Base-by-base conservation (phyloP, 1,284 basidiomycete species). In the Ustilago shanxiensis region DNA sequence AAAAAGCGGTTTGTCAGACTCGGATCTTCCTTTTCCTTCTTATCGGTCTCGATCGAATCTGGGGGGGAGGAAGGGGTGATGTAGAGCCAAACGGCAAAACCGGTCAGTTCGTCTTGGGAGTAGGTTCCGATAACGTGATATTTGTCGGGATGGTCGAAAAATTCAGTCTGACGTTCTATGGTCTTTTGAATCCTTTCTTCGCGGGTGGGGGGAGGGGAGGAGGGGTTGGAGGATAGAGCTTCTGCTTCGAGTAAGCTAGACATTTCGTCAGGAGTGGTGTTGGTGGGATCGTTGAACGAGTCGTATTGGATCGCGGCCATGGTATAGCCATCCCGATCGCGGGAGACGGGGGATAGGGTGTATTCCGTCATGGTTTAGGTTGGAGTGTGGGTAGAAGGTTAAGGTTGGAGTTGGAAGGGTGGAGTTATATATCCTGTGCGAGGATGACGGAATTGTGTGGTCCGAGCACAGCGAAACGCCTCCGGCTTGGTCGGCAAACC, bases 1-100 rank as follows among this genome's bases (percentile, higher is more conserved):
- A 61, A 57, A 50, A 75, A 75, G 0, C 67, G 28, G 41, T 66
- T 60, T 4, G 56, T 3, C 7, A 75, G 51, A 6, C 29, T 50
- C 0, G 66, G 71, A 2, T 44, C 4, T n/a, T 39, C 2, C 1
- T 22, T 1, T 16, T 31, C 64, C n/a, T 56, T 62, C 28, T 26
- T n/a, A 14, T 53, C 18, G 8, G 31, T 54, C 13, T 63, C 56
- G 0, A 33, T 35, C 2, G 22, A n/a, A 8, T 60, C 56, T 0
- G 37, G 22, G 3, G 50, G 47, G 0, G 49, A n/a, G 8, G 10
- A 2, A 2, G 14, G 6, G 20, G 37, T 35, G 29, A 71, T 22
- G 3, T 31, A 9, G 9, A 39, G 49, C 68, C 68, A 71, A 4
- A 56, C 22, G 7, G 44, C 59, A 16, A 61, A 51, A 0, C 68